Percentiles rank a stretch among this genome's conserved stretches.
These are phyloP conservation scores for Euphrasia confusa DNA, from an alignment of 257 asterid species.

Conservation along the genomic window DNA sequence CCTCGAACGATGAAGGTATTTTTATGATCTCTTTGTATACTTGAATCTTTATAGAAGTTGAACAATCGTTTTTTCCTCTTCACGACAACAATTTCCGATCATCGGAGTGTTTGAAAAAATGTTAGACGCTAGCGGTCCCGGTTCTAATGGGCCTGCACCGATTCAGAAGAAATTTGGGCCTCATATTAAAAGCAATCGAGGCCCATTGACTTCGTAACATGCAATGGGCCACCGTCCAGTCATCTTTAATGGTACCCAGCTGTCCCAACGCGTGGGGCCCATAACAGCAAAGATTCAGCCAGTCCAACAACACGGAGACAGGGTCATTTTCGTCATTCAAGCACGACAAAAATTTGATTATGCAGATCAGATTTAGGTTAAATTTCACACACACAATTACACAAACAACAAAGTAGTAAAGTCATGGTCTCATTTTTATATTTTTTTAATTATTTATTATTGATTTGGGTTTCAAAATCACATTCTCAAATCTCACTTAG, in stretches of 20 bases:
- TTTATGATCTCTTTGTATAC: no score
- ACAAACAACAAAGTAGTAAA: no score
- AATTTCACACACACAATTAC: neutral
- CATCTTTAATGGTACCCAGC: conserved; percentile 23
- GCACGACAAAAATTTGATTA: conserved; percentile 4
- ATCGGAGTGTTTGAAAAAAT: no score
- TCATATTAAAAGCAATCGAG: neutral
- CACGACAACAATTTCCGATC: no score
- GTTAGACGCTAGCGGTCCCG: no score
- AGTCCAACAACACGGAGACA: conserved; percentile 18
- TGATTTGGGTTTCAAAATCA: conserved; percentile 27
- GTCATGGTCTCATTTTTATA: no score
- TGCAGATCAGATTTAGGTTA: conserved; percentile 17
- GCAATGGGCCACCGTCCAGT: neutral
- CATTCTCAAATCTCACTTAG: conserved; percentile 20
- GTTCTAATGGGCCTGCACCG: neutral
- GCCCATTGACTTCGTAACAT: neutral
- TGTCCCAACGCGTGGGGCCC: conserved; percentile 33
- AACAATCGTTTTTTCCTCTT: no score
- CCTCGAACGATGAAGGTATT: no score
- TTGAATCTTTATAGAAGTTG: no score
- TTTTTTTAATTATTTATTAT: conserved; percentile 5
- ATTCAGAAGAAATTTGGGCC: neutral
- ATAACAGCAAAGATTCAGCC: conserved; percentile 16
- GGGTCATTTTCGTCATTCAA: conserved; percentile 28